Evolutionary conservation across 2,329 filamentous ascomycete species (phyloP), one percentile per base, ranked within the genome.

Genomic region (Lachnum nothofagi): DNA sequence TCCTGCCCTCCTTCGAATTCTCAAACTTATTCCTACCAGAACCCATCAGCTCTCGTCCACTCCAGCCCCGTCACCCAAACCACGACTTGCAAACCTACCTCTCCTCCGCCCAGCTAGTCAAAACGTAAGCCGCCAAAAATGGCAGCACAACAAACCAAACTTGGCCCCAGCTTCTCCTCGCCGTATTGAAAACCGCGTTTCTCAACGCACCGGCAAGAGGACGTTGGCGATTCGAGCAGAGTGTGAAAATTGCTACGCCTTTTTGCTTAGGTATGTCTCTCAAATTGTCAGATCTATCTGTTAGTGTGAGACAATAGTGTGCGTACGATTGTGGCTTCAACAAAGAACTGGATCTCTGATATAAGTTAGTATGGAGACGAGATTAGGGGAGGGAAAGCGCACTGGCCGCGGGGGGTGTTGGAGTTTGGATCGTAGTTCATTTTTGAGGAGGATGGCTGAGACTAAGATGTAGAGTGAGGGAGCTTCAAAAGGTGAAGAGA

Each of bases 101-200:
- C 73, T 95, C 83, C 64, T 79, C 83, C 58, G 90, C 90, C 91
- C 91, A 96, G 67, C 85, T 73, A 83, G 96, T 85, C 59, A 81
- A 66, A 66, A 84, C 82, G 75, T 95, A 97, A 59, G 79, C 89
- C 59, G 75, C 70, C 56, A 91, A 61, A 63, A 94, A 74, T 33
- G 90, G 85, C 48, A 91, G 86, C n/a, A 83, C 77, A 72, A 90
- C 83, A 79, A 90, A 97, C 61, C 95, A 81, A 60, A 93, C 81
- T 77, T 96, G 91, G 61, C 77, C 72, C 68, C 82, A 82, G 71
- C 84, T 85, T 62, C 91, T 83, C 68, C 91, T 83, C 78, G 86
- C 91, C 63, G 82, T 84, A 80, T 97, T 97, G 85, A 95, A 96
- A 74, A 96, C 71, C 64, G 89, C 90, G 60, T 84, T 86, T 70